Evolutionary conservation across 768 basidiomycete species (phyloP).

Genomic region (Panaeolus papilionaceus): DNA sequence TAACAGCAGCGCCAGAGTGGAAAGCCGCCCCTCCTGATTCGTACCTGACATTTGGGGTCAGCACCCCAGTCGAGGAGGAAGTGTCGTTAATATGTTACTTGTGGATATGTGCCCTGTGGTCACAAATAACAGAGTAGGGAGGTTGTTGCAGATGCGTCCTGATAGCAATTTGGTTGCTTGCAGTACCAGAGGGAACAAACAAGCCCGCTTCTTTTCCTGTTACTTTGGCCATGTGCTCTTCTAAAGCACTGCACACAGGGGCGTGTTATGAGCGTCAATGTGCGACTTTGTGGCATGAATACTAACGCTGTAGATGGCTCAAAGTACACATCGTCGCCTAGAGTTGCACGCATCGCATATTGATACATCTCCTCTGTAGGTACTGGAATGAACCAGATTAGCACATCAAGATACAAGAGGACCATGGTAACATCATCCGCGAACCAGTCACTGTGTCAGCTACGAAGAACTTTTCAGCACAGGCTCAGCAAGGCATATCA

Average conservation of each 20-base stretch:
- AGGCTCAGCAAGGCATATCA: neutral
- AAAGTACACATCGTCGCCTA: conserved; percentile 82
- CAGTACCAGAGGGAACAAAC: conserved; percentile 89
- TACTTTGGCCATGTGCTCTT: conserved; percentile 72
- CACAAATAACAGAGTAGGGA: conserved; percentile 87
- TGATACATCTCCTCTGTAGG: conserved; percentile 78
- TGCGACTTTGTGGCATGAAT: neutral
- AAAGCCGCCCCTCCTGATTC: conserved; percentile 94
- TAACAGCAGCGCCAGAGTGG: conserved; percentile 74
- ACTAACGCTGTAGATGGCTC: conserved; percentile 60
- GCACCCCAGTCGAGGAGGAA: neutral
- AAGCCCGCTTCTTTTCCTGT: conserved; percentile 92
- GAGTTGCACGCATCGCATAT: conserved; percentile 69
- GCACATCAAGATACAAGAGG: neutral
- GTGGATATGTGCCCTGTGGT: conserved; percentile 84
- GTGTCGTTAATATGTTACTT: conserved; percentile 41
- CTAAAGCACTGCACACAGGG: conserved; percentile 55
- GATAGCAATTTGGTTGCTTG: conserved; percentile 87
- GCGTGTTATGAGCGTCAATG: neutral
- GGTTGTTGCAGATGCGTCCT: conserved; percentile 90
- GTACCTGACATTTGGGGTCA: conserved; percentile 48
- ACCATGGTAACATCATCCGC: conserved; percentile 9
- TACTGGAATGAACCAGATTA: conserved; percentile 35
- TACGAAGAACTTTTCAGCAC: conserved; percentile 25
- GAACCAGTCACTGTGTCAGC: conserved; percentile 62